These are phyloP conservation scores for Magnusiomyces paraingens DNA, from an alignment of 1,139 yeast genomes.

Conservation along the genomic window DNA sequence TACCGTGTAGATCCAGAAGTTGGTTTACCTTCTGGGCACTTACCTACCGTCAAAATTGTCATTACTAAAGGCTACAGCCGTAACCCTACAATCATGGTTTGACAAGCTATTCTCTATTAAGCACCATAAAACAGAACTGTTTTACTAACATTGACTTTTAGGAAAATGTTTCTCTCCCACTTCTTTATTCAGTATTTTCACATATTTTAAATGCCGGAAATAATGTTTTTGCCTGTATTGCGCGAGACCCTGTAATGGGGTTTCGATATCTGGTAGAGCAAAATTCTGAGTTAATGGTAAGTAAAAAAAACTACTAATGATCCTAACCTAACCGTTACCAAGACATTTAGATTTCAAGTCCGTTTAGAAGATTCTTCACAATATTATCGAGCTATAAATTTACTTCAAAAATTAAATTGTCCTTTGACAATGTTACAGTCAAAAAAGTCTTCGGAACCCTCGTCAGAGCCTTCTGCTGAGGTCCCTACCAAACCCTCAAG, in stretches of 20 bases:
- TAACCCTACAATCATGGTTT: background rate
- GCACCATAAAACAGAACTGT: background rate
- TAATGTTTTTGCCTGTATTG: background rate
- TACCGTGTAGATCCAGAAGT: background rate
- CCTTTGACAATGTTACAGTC: no score
- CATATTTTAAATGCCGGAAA: background rate
- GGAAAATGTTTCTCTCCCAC: background rate
- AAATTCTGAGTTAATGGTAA: background rate
- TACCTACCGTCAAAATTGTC: background rate
- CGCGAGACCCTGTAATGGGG: background rate
- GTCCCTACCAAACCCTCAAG: no score
- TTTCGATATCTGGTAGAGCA: background rate
- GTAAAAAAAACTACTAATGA: background rate
- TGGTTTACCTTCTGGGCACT: background rate
- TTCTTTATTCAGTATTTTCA: background rate
- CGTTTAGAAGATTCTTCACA: background rate
- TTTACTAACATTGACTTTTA: background rate
- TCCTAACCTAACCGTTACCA: no score
- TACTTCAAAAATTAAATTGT: no score
- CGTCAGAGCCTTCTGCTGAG: no score
- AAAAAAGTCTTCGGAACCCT: no score
- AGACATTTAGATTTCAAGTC: conserved; percentile 4
- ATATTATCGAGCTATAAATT: no score
- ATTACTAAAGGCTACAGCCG: background rate
- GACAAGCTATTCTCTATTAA: background rate